Conservation (phyloP, 768 basidiomycete genomes). For the Suillus placidus region DNA sequence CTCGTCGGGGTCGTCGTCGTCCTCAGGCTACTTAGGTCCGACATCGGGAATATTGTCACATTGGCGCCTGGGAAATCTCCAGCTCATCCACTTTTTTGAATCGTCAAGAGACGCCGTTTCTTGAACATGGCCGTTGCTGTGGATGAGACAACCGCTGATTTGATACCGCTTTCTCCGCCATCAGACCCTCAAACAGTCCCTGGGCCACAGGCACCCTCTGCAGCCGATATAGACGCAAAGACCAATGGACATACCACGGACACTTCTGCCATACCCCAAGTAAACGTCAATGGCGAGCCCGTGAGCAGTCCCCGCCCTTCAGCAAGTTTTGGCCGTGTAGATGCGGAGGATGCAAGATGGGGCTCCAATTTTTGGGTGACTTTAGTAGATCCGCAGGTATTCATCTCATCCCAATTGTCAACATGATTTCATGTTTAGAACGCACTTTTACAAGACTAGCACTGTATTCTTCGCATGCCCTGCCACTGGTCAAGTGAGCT, state of each 20-base stretch:
- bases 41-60: neutral
- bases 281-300: constrained; percentile 39
- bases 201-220: constrained; percentile 12
- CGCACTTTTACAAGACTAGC: constrained; percentile 43
- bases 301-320: constrained; percentile 36
- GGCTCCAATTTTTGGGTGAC: constrained; percentile 96
- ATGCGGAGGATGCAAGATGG: constrained; percentile 60
- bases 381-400: constrained; percentile 85
- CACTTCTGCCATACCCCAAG: constrained; percentile 34
- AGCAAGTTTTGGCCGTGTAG: constrained; percentile 22
- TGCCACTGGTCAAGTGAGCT: constrained; percentile 87
- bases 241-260: constrained; percentile 15
- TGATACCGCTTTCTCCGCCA: constrained; percentile 12
- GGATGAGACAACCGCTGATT: constrained; percentile 20
- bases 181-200: constrained; percentile 2
- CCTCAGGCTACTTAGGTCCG: neutral
- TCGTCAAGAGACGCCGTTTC: neutral
- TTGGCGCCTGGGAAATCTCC: constrained; percentile 4
- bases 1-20: neutral
- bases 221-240: constrained; percentile 14
- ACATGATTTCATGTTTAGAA: constrained; percentile 14
- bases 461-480: constrained; percentile 91
- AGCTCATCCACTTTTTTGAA: neutral
- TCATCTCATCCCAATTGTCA: constrained; percentile 14
- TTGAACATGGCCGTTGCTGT: constrained; percentile 4